phyloP scores from a whole-genome alignment of 2,329 filamentous ascomycete species.

The Beauveria sp. region DNA sequence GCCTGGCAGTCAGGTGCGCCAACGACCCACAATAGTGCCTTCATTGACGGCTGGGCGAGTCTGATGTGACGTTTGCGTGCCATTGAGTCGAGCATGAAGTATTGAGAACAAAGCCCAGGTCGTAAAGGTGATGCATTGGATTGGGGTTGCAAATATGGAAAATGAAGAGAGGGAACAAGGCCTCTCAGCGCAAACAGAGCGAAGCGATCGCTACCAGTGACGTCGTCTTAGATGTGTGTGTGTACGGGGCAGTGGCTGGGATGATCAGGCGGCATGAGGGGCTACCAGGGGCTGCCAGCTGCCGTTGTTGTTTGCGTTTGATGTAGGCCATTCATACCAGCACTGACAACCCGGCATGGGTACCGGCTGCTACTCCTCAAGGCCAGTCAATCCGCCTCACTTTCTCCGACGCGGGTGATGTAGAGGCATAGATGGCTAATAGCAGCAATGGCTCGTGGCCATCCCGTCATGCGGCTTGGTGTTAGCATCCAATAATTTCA shows the following conservation, averaged over 20 bases:
- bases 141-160: not conserved
- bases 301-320: not conserved
- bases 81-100: conserved; percentile 18
- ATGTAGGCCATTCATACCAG: not conserved
- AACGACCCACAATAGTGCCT: conserved; percentile 12
- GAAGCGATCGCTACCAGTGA: not conserved
- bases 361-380: not conserved
- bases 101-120: conserved; percentile 1
- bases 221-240: not conserved
- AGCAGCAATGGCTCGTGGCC: conserved; percentile 2
- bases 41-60: conserved; percentile 11
- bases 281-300: not conserved
- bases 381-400: not conserved
- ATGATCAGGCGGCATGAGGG: conserved; percentile 3
- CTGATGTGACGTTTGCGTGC: conserved; percentile 7
- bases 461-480: not conserved
- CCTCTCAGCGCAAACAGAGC: not conserved
- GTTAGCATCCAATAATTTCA: not conserved
- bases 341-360: not conserved
- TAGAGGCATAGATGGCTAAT: not conserved
- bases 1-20: conserved; percentile 14
- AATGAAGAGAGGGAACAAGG: not conserved
- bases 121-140: not conserved
- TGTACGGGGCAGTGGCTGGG: not conserved
- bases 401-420: not conserved